Base-by-base conservation (phyloP, 2,329 filamentous ascomycete species). In the Geosmithia morbida region DNA sequence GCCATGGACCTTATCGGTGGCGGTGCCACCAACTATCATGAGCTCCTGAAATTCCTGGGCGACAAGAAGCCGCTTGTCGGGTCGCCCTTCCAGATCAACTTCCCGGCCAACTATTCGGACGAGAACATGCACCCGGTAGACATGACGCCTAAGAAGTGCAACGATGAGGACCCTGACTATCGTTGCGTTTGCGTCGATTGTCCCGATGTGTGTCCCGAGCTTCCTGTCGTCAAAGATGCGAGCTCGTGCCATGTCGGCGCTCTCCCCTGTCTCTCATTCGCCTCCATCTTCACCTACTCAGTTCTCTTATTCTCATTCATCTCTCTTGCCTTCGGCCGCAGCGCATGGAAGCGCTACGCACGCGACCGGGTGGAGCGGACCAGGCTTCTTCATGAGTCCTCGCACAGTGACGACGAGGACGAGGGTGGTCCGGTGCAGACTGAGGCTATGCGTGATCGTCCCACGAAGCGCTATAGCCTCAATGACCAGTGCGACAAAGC, bases 21-120 rank as follows among this genome's bases (percentile, higher is more conserved):
- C 16, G 89, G 90, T 16, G 92, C 92, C 13, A 90, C 89, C 64
- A 86, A 96, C 61, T 94, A 90, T 62, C 79, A 80, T 0, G 77
- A 85, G 41, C 85, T 98, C 55, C 68, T 98, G 54, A 90, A 89
- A 58, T 98, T 97, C 56, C 67, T 98, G 33, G 92, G 92, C 16
- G 83, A 95, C 62, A 90, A 95, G 70, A 94, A 94, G 62, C 73
- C 82, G 2, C 53, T 66, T 19, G 75, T 90, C 19, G 94, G 94
- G 3, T 97, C 90, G 48, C 92, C 92, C 0, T 98, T 98, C 64
- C 92, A 98, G 68, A 96, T 98, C 68, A 94, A 98, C 69, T 98
- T 92, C 56, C 90, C 78, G 10, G 68, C 63, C 10, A 62, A 75
- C 7, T 78, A 81, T 52, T 62, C 71, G 11, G 78, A 86, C 45